A percentile compares a stretch with the other conserved stretches of the same genome.
Evolutionary conservation across 23 red algal species (phyloP).

Genomic region (Chondrus crispus): DNA sequence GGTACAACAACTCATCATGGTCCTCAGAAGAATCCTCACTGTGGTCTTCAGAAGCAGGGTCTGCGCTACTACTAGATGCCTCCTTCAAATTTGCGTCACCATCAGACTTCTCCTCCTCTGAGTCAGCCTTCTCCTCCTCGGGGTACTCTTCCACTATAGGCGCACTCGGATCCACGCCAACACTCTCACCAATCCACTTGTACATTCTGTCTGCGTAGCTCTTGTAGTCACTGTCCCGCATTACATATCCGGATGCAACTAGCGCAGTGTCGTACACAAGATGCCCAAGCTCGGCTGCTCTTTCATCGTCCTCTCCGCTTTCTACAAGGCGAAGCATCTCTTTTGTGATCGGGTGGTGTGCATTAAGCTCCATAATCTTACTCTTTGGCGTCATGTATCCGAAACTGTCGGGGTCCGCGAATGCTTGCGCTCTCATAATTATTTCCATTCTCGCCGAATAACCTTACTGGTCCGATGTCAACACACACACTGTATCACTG

Average conservation of each 20-base stretch:
- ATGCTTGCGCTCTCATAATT: conserved; percentile 86
- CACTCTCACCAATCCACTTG: conserved; percentile 59
- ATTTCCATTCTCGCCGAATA: conserved; percentile 90
- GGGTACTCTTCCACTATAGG: conserved; percentile 46
- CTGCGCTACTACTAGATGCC: no score
- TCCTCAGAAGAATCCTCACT: no score
- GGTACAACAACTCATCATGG: no score
- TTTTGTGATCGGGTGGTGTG: conserved; percentile 71
- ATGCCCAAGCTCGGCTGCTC: conserved; percentile 53
- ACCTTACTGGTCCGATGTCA: conserved; percentile 77
- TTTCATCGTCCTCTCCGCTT: conserved; percentile 35
- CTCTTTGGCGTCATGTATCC: conserved; percentile 64
- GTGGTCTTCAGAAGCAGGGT: no score
- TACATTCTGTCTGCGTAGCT: conserved; percentile 74
- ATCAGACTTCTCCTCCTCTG: conserved; percentile 11
- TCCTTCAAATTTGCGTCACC: no score
- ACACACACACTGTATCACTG: conserved; percentile 59
- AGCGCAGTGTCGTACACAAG: conserved; percentile 85
- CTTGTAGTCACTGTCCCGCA: conserved; percentile 66
- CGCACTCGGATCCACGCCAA: conserved; percentile 55
- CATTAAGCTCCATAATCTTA: conserved; percentile 90
- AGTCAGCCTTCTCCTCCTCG: conserved; percentile 31
- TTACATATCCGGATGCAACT: conserved; percentile 66
- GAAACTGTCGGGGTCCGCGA: conserved; percentile 79
- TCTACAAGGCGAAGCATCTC: conserved; percentile 35